These are phyloP conservation scores for Rhizopogon vinicolor DNA, from an alignment of 768 basidiomycete species.

Conservation along the genomic window DNA sequence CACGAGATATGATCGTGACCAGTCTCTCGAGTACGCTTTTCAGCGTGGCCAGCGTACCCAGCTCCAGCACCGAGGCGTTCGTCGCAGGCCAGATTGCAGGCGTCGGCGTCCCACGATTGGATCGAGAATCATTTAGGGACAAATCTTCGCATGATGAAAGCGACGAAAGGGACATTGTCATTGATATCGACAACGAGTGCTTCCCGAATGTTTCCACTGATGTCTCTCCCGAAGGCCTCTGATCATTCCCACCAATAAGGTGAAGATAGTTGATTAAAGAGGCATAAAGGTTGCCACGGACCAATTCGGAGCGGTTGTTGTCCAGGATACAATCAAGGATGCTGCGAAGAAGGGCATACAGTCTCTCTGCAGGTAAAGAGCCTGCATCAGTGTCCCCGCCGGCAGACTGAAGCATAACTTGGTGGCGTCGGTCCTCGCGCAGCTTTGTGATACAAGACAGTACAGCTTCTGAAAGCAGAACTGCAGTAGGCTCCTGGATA, in stretches of 20 bases:
- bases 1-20: slow-evolving; percentile 70
- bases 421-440: slow-evolving; percentile 76
- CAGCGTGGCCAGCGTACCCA: slow-evolving; percentile 61
- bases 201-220: slow-evolving; percentile 17
- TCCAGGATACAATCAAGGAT: slow-evolving; percentile 73
- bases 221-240: slow-evolving; percentile 8
- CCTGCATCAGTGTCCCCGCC: slow-evolving; percentile 60
- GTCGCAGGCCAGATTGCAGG: slow-evolving; percentile 5
- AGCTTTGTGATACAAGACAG: slow-evolving; percentile 83
- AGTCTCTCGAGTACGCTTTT: slow-evolving; percentile 69
- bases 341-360: slow-evolving; percentile 68
- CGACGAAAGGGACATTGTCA: slow-evolving; percentile 33
- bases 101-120: slow-evolving; percentile 17
- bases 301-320: slow-evolving; percentile 75
- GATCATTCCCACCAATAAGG: slow-evolving; percentile 35
- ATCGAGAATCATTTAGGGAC: slow-evolving; percentile 32
- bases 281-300: slow-evolving; percentile 94
- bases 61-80: slow-evolving; percentile 42
- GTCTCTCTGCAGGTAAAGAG: slow-evolving; percentile 73
- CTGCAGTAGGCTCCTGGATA: slow-evolving; percentile 65
- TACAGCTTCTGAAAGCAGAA: slow-evolving; percentile 80
- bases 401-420: slow-evolving; percentile 61
- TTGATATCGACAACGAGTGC: slow-evolving; percentile 16
- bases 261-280: slow-evolving; percentile 87
- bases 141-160: slow-evolving; percentile 36